Evolutionary conservation across 2,329 filamentous ascomycete species (phyloP).

Genomic region (Pestalotiopsis sp.): DNA sequence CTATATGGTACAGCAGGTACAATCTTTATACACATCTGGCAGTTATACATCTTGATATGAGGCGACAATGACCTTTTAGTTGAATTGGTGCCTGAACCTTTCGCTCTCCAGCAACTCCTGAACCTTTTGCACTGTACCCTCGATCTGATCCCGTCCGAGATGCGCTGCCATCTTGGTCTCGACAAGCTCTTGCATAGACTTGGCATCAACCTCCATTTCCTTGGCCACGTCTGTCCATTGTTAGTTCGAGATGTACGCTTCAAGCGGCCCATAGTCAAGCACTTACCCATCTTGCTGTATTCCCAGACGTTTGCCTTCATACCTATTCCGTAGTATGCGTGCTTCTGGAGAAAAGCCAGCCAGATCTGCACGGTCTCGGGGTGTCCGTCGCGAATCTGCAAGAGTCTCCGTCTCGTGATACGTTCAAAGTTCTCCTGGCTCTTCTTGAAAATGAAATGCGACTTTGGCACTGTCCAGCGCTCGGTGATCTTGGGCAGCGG

Average conservation of each 20-base stretch:
- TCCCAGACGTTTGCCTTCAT: constrained; percentile 99
- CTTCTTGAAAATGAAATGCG: constrained; percentile 96
- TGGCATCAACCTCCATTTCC: constrained; percentile 44
- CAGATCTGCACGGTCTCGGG: constrained; percentile 87
- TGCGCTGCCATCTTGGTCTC: constrained; percentile 57
- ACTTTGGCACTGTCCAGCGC: constrained; percentile 89
- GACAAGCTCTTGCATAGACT: constrained; percentile 41
- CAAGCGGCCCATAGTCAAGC: constrained; percentile 4
- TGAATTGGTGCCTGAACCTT: constrained; percentile 41
- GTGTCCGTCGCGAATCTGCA: constrained; percentile 91
- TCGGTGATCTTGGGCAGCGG: constrained; percentile 86
- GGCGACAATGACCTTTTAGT: not conserved
- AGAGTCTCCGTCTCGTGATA: constrained; percentile 80
- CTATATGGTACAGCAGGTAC: constrained; percentile 15
- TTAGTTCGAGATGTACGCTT: constrained; percentile 18
- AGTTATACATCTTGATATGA: not conserved
- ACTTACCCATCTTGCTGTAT: constrained; percentile 71
- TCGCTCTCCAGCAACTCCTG: constrained; percentile 59
- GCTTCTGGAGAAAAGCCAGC: constrained; percentile 89
- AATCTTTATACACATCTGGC: constrained; percentile 17
- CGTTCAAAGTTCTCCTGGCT: constrained; percentile 97
- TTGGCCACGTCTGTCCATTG: constrained; percentile 49
- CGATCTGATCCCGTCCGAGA: constrained; percentile 54
- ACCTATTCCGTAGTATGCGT: constrained; percentile 93
- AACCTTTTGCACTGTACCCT: constrained; percentile 56